Conservation (phyloP, 2,329 filamentous ascomycete species). For the Aspergillus fructus region DNA sequence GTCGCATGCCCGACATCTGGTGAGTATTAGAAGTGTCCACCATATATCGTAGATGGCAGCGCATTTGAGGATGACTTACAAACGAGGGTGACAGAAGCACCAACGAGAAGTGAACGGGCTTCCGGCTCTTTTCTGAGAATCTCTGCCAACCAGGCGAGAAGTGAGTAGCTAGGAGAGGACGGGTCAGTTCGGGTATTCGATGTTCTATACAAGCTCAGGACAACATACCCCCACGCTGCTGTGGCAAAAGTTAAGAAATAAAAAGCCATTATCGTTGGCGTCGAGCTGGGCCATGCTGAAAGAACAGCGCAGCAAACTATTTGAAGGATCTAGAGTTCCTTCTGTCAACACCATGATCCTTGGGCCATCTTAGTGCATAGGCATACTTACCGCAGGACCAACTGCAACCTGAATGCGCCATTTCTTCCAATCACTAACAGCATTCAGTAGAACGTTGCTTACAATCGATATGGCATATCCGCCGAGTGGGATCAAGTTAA, state of each 20-base stretch:
- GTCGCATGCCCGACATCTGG: conserved; percentile 20
- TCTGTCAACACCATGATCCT: neutral
- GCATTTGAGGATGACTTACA: conserved; percentile 1
- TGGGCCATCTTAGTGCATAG: neutral
- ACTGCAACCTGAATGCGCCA: conserved; percentile 19
- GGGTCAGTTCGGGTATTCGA: neutral
- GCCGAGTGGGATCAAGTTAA: conserved; percentile 22
- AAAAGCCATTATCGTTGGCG: conserved; percentile 15
- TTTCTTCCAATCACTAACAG: conserved; percentile 20
- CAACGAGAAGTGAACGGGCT: conserved; percentile 18
- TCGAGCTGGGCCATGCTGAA: conserved; percentile 12
- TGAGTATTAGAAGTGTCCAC: neutral
- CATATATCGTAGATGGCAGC: neutral
- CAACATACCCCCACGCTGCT: conserved; percentile 14
- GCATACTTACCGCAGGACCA: conserved; percentile 7
- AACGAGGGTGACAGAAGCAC: conserved; percentile 19
- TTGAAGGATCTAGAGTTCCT: conserved; percentile 1
- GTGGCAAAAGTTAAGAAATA: conserved; percentile 23
- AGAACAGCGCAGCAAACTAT: conserved; percentile 8
- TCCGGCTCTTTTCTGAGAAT: conserved; percentile 19
- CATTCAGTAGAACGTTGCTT: conserved; percentile 17
- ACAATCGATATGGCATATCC: conserved; percentile 20
- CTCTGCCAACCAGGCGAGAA: conserved; percentile 20
- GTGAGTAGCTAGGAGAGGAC: conserved; percentile 7
- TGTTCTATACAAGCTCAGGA: neutral